These are phyloP conservation scores for Sporothrix inflata DNA, from an alignment of 2,329 filamentous ascomycete species.

Conservation along the genomic window DNA sequence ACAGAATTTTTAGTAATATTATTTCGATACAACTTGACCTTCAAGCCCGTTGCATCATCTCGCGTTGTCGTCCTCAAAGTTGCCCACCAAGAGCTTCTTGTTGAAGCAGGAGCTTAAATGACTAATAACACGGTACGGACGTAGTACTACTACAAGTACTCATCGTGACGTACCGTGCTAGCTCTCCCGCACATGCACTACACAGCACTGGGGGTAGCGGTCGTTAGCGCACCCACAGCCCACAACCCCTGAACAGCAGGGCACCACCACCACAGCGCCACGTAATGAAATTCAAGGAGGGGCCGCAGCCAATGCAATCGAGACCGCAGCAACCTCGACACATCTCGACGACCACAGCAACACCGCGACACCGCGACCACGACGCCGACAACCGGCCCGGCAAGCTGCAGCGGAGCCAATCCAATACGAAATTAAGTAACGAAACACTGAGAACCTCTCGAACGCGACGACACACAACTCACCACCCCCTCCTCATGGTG, in stretches of 20 bases:
- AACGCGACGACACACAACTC: neutral
- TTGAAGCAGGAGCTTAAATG: too few relatives aligned
- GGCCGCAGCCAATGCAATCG: neutral
- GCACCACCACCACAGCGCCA: conserved; percentile 15
- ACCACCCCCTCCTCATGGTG: neutral
- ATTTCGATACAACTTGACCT: too few relatives aligned
- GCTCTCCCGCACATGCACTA: conserved; percentile 12
- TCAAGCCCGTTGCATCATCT: too few relatives aligned
- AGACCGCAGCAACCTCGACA: neutral
- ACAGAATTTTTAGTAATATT: too few relatives aligned
- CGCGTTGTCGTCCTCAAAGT: too few relatives aligned
- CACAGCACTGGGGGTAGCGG: neutral
- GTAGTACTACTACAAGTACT: neutral
- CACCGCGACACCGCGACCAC: neutral
- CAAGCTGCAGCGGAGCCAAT: neutral
- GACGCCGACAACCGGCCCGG: neutral
- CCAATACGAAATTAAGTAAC: neutral
- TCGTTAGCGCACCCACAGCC: neutral
- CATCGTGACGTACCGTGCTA: neutral
- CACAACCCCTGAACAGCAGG: conserved; percentile 12
- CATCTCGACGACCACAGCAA: conserved; percentile 1
- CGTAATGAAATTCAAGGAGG: conserved; percentile 14
- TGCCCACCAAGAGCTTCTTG: too few relatives aligned
- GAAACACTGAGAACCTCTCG: neutral
- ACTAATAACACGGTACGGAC: too few relatives aligned